Evolutionary conservation across 1,284 basidiomycete genomes (phyloP), one percentile per base, ranked within the genome.

Genomic region (Ustilago cynodontis): DNA sequence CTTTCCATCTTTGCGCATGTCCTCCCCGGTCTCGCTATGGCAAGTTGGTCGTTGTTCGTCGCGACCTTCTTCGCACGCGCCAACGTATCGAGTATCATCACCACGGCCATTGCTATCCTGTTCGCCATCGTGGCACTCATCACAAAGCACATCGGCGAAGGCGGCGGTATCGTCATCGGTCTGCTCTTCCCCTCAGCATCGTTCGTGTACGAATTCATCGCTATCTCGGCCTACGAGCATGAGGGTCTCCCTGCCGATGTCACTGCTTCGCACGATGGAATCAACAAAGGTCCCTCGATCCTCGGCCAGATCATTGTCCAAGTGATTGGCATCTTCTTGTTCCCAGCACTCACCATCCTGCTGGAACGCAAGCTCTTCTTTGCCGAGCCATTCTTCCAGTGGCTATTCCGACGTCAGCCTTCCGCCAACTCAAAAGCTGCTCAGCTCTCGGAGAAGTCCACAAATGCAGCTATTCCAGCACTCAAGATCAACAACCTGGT

Each of bases 111-210:
- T 28, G 87, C 90, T 9, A 89, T 93, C 67, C 78, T 92, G 5
- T 88, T 92, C 35, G 91, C 91, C 6, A 90, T 93, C 59, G 79
- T 93, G n/a, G 92, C 91, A 0, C 84, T 92, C 39, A 88, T 91
- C 0, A 87, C 91, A 65, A 86, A 87, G 28, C 75, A 80, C 22
- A 88, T 89, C 2, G 84, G 87, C 3, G 89, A 88, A 9, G 88
- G 86, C 2, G 87, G 87, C 1, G 90, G 89, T 8, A 89, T 90
- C 60, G 87, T 93, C 33, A 91, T 92, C 78, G 89, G 91, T 0
- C 80, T 94, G 56, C 85, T 93, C 41, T 92, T 93, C 82, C 93
- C 92, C 0, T 91, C 92, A 0, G 89, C 89, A 13, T 93, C 90
- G 84, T 93, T 92, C 78, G 88, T 92, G 18, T 93, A 92, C 76